phyloP scores from a whole-genome alignment of 208 protist genomes.

The Leishmania lainsoni region DNA sequence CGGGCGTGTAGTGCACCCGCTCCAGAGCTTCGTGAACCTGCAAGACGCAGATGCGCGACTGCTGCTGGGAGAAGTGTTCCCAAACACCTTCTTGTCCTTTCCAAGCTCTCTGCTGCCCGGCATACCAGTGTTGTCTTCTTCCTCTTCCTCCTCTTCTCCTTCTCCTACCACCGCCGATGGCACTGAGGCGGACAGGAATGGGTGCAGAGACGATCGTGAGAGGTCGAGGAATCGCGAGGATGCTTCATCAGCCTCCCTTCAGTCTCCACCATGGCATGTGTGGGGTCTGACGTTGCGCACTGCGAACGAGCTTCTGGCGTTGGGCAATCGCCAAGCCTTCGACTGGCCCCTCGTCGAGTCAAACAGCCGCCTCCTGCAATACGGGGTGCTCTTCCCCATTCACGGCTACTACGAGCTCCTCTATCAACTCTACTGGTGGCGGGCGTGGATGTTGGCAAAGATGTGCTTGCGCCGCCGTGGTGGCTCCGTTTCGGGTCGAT shows the following conservation, averaged over 20 bases:
- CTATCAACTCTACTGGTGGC: constrained; percentile 41
- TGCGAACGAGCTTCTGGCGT: constrained; percentile 56
- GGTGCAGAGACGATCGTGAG: not conserved
- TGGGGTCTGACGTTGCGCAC: constrained; percentile 75
- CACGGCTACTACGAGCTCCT: constrained; percentile 75
- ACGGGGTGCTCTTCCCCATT: constrained; percentile 52
- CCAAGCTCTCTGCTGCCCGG: constrained; percentile 42
- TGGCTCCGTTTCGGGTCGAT: not conserved
- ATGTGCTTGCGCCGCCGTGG: not conserved
- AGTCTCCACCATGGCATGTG: constrained; percentile 40
- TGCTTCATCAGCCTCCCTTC: not conserved
- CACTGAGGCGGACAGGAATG: not conserved
- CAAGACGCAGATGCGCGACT: constrained; percentile 48
- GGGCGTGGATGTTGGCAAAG: constrained; percentile 26
- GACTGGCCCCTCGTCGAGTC: constrained; percentile 74
- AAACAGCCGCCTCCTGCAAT: constrained; percentile 57
- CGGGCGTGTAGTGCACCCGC: constrained; percentile 49
- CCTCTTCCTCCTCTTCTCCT: too few relatives aligned
- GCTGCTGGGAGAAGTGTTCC: constrained; percentile 57
- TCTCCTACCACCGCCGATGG: not conserved
- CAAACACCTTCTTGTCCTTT: constrained; percentile 50
- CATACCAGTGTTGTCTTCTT: constrained; percentile 3
- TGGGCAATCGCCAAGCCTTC: constrained; percentile 45
- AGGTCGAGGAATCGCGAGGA: not conserved
- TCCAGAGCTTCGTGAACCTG: constrained; percentile 49